These are phyloP conservation scores for Ceriops zippeliana DNA, from an alignment of 345 rosid species.

Conservation along the genomic window DNA sequence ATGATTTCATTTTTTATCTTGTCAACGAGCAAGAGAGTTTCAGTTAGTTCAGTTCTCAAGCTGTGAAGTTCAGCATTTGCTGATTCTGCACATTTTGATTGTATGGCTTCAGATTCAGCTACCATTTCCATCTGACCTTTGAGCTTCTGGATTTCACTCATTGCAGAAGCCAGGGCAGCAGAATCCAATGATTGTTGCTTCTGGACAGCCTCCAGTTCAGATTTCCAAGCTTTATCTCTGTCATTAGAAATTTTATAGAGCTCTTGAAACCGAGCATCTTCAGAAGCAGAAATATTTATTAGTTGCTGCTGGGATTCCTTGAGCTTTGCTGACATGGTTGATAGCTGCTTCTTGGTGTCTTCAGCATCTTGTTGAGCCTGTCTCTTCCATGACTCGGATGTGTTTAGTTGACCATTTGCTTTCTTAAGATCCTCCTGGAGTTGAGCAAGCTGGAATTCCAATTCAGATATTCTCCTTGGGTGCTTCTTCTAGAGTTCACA, in stretches of 20 bases:
- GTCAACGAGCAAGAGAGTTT: slow-evolving; percentile 68
- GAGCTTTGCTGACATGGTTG: slow-evolving; percentile 50
- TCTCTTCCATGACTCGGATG: slow-evolving; percentile 67
- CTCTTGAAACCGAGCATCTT: slow-evolving; percentile 72
- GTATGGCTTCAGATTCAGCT: slow-evolving; percentile 59
- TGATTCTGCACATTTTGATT: slow-evolving; percentile 52
- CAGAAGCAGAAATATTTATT: slow-evolving; percentile 67
- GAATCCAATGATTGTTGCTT: slow-evolving; percentile 82
- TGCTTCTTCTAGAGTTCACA: slow-evolving; percentile 57
- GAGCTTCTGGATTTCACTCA: slow-evolving; percentile 89
- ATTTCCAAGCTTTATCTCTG: slow-evolving; percentile 89
- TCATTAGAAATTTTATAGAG: slow-evolving; percentile 79
- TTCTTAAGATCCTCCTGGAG: slow-evolving; percentile 83
- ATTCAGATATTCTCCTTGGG: slow-evolving; percentile 45
- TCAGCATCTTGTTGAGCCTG: slow-evolving; percentile 71
- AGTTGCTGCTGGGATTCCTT: slow-evolving; percentile 66
- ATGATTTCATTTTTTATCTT: slow-evolving; percentile 52
- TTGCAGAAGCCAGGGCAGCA: slow-evolving; percentile 66
- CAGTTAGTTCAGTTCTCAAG: slow-evolving; percentile 64
- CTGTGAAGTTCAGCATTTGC: slow-evolving; percentile 53
- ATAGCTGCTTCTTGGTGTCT: slow-evolving; percentile 64
- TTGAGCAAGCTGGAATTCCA: slow-evolving; percentile 62
- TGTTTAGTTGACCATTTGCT: slow-evolving; percentile 63
- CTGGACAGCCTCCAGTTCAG: slow-evolving; percentile 94
- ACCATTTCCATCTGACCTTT: slow-evolving; percentile 64